Percentiles rank a stretch among this genome's conserved stretches.
Conservation (phyloP, 805 yeast genomes). For the Pichia pseudocactophila region DNA sequence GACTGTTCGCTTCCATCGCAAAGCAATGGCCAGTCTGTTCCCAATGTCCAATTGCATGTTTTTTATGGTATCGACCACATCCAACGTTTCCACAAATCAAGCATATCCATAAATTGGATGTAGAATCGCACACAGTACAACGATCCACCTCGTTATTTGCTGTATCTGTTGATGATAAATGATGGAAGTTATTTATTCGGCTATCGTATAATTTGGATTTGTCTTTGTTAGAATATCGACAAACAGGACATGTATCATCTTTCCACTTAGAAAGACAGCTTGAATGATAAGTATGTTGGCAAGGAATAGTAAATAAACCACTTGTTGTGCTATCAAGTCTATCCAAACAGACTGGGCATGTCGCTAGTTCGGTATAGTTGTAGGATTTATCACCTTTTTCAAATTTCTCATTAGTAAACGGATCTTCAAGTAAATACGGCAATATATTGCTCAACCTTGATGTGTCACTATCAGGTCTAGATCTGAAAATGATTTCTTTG, state of each 20-base stretch:
- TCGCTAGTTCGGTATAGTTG: conserved; percentile 54
- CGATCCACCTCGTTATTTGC: conserved; percentile 20
- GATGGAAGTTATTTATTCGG: no score
- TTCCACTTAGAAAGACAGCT: conserved; percentile 82
- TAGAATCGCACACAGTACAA: conserved; percentile 51
- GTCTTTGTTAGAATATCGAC: conserved; percentile 57
- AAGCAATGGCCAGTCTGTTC: conserved; percentile 74
- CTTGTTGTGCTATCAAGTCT: conserved; percentile 74
- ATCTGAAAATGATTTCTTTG: conserved; percentile 44
- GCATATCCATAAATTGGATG: conserved; percentile 77
- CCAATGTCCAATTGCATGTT: conserved; percentile 81
- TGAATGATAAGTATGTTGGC: conserved; percentile 91
- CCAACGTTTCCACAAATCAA: conserved; percentile 87
- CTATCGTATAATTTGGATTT: conserved; percentile 1
- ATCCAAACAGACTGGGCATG: conserved; percentile 89
- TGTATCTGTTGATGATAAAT: background rate
- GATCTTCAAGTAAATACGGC: conserved; percentile 66
- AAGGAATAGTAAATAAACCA: conserved; percentile 79
- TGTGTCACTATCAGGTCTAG: conserved; percentile 8
- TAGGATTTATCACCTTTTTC: conserved; percentile 1
- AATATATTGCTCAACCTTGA: conserved; percentile 26
- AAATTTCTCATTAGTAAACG: conserved; percentile 40
- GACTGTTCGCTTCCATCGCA: conserved; percentile 79
- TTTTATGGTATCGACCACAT: conserved; percentile 78
- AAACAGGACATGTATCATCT: conserved; percentile 86